Percentiles rank a stretch among this genome's conserved stretches.
phyloP scores from a whole-genome alignment of 2,329 filamentous ascomycete species.

The Amesomyces nigricolor region DNA sequence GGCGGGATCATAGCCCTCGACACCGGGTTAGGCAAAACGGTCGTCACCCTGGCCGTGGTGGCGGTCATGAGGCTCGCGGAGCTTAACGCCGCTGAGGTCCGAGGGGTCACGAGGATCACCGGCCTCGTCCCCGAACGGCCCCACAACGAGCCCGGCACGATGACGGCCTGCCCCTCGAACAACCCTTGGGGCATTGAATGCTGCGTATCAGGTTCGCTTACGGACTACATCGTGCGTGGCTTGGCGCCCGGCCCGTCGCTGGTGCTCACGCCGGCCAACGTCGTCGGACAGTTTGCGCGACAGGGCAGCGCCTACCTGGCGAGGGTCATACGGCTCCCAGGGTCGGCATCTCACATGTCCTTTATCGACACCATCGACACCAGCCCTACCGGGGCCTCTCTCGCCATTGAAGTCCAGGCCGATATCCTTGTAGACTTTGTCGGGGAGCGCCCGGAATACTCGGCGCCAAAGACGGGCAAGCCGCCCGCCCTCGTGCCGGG shows the following conservation, averaged over 20 bases:
- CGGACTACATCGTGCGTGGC: neutral
- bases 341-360: neutral
- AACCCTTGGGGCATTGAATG: conserved; percentile 13
- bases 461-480: neutral
- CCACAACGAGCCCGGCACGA: neutral
- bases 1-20: conserved; percentile 11
- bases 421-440: conserved; percentile 1
- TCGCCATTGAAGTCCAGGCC: neutral
- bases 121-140: neutral
- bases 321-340: neutral
- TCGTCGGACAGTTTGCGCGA: conserved; percentile 5
- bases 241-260: conserved; percentile 11
- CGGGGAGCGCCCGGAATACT: neutral
- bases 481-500: conserved; percentile 1
- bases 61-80: conserved; percentile 12
- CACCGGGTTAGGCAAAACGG: conserved; percentile 13
- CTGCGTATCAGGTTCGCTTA: conserved; percentile 10
- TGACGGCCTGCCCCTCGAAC: neutral
- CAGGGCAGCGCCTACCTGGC: conserved; percentile 1
- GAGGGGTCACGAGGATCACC: neutral
- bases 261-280: conserved; percentile 4
- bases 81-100: conserved; percentile 9
- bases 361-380: conserved; percentile 1
- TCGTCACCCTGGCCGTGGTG: conserved; percentile 10
- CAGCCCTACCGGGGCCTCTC: neutral